Conservation (phyloP, 208 protist genomes). For the Borovskyia barvae region DNA sequence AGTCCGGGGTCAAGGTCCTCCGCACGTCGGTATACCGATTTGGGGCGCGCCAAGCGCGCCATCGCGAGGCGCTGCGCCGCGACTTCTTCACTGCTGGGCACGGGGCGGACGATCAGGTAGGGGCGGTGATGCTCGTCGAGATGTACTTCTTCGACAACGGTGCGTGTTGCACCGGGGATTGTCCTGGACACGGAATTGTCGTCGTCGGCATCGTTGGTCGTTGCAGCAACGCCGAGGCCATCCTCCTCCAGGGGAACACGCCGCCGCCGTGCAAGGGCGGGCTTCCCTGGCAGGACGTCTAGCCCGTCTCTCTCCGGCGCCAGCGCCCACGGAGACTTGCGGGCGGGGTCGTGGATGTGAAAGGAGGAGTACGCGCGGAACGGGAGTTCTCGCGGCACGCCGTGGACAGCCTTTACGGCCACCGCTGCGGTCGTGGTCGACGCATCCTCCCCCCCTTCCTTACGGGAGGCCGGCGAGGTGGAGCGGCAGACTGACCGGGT, state of each 20-base stretch:
- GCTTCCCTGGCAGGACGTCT: constrained; percentile 29
- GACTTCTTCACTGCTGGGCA: constrained; percentile 47
- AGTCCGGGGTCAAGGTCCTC: constrained; percentile 11
- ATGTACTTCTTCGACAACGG: constrained; percentile 67
- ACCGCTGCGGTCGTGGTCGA: neutral
- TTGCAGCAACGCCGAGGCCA: neutral
- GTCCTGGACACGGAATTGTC: no score
- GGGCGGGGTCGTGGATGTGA: constrained; percentile 44
- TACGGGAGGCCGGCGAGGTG: neutral
- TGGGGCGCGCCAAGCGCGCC: constrained; percentile 56
- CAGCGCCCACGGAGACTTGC: constrained; percentile 73
- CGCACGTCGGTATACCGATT: constrained; percentile 34
- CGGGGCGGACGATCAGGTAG: constrained; percentile 64
- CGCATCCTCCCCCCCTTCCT: neutral
- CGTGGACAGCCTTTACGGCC: constrained; percentile 10
- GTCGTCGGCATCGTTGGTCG: constrained; percentile 4
- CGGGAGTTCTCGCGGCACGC: constrained; percentile 35
- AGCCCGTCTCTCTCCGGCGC: constrained; percentile 37
- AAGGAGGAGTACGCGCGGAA: constrained; percentile 59
- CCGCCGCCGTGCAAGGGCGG: constrained; percentile 29
- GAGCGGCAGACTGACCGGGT: constrained; percentile 8
- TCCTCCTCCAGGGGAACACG: constrained; percentile 5
- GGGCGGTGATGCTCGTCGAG: constrained; percentile 68
- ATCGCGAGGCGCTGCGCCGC: constrained; percentile 40
- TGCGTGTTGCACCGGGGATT: constrained; percentile 1